Conservation (phyloP, 495 filamentous ascomycete species). For the Hypoxylon crocopeplum region DNA sequence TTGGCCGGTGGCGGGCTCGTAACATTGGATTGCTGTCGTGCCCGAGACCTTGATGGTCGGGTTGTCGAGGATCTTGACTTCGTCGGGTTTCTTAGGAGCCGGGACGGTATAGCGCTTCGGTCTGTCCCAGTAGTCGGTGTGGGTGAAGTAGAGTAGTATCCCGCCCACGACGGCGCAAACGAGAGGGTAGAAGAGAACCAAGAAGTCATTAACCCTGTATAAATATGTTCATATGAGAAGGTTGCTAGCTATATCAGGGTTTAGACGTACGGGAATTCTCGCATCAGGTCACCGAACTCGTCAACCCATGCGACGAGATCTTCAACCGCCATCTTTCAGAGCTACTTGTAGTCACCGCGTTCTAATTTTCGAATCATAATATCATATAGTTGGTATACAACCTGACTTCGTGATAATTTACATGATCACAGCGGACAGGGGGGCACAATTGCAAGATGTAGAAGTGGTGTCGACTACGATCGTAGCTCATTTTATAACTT, state of each 20-base stretch:
- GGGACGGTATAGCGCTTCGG: slow-evolving; percentile 51
- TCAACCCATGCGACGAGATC: slow-evolving; percentile 33
- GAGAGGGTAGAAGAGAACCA: slow-evolving; percentile 6
- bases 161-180: slow-evolving; percentile 39
- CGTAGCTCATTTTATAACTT: slow-evolving; percentile 16
- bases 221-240: no score
- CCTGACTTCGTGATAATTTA: not conserved
- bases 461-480: slow-evolving; percentile 10
- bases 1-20: slow-evolving; percentile 86
- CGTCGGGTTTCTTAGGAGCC: slow-evolving; percentile 48
- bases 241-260: no score
- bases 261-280: slow-evolving; percentile 37
- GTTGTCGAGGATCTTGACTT: slow-evolving; percentile 68
- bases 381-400: not conserved
- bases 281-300: slow-evolving; percentile 23
- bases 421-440: slow-evolving; percentile 6
- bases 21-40: slow-evolving; percentile 77
- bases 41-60: slow-evolving; percentile 61
- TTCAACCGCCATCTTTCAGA: slow-evolving; percentile 29
- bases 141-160: slow-evolving; percentile 39
- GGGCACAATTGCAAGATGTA: slow-evolving; percentile 21
- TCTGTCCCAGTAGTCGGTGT: slow-evolving; percentile 35
- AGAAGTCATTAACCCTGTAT: slow-evolving; percentile 24
- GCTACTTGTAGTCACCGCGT: not conserved
- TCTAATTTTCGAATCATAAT: no score